These are phyloP conservation scores for Suillus discolor DNA, from an alignment of 768 basidiomycete genomes.

Conservation along the genomic window DNA sequence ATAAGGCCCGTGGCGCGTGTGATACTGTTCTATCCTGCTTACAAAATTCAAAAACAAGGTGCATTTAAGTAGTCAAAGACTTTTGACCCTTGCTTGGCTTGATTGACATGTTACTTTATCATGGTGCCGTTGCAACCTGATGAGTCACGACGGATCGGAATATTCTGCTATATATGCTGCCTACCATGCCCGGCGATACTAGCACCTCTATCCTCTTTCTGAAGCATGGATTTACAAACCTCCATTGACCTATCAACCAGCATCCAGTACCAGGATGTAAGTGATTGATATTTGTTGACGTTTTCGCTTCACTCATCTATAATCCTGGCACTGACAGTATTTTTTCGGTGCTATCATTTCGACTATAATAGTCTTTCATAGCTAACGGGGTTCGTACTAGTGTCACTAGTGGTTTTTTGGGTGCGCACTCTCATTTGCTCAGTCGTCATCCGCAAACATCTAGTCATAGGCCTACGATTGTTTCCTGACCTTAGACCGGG, in stretches of 20 bases:
- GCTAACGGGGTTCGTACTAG: neutral
- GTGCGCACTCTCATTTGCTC: neutral
- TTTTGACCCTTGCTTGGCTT: neutral
- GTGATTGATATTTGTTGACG: neutral
- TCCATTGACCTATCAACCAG: neutral
- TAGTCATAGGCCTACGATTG: neutral
- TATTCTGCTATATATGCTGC: neutral
- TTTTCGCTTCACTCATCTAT: neutral
- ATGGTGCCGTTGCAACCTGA: neutral
- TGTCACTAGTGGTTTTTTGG: neutral
- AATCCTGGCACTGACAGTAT: neutral
- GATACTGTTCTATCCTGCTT: neutral
- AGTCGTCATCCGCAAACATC: neutral
- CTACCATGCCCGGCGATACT: neutral
- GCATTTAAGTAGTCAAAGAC: neutral
- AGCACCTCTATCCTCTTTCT: neutral
- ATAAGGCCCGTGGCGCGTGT: neutral
- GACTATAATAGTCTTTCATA: neutral
- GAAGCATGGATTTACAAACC: neutral
- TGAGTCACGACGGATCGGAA: neutral
- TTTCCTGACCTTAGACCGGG: conserved; percentile 6
- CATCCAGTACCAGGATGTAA: neutral
- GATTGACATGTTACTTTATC: neutral
- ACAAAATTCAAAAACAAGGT: neutral
- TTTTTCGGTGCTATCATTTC: conserved; percentile 2